These are phyloP conservation scores for Cryptococcus jaspeensis DNA, from an alignment of 1,284 basidiomycete genomes.

Conservation along the genomic window DNA sequence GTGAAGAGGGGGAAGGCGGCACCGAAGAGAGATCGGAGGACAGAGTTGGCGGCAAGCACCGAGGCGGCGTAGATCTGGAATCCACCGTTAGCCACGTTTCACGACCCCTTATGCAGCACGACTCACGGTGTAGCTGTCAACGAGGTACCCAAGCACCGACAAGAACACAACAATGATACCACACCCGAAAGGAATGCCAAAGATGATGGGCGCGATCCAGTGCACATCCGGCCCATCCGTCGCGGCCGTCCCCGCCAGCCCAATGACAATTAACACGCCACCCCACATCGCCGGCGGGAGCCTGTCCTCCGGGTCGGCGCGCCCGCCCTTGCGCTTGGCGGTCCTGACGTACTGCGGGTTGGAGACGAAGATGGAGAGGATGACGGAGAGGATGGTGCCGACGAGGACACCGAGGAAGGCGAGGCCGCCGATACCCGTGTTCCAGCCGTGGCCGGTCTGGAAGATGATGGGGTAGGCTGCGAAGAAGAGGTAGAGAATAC, in stretches of 20 bases:
- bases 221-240: constrained; percentile 46
- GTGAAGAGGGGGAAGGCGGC: constrained; percentile 65
- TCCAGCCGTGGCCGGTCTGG: constrained; percentile 61
- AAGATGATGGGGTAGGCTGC: constrained; percentile 61
- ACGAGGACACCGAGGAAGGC: constrained; percentile 67
- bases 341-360: constrained; percentile 60
- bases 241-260: constrained; percentile 50
- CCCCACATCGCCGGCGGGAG: constrained; percentile 58
- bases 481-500: constrained; percentile 45
- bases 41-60: constrained; percentile 67
- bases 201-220: constrained; percentile 60
- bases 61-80: constrained; percentile 54
- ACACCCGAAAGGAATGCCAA: constrained; percentile 64
- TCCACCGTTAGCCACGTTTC: not conserved
- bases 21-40: constrained; percentile 66
- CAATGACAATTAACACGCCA: constrained; percentile 45
- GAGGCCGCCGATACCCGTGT: constrained; percentile 61
- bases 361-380: constrained; percentile 29
- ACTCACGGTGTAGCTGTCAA: constrained; percentile 63
- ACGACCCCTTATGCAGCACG: constrained; percentile 30
- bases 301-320: constrained; percentile 62
- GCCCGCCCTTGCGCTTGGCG: constrained; percentile 52
- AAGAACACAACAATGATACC: constrained; percentile 65
- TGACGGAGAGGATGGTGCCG: constrained; percentile 54
- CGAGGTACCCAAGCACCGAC: constrained; percentile 61